Base-by-base conservation (phyloP, 2,329 filamentous ascomycete genomes). In the Gaeumannomyces sp. region DNA sequence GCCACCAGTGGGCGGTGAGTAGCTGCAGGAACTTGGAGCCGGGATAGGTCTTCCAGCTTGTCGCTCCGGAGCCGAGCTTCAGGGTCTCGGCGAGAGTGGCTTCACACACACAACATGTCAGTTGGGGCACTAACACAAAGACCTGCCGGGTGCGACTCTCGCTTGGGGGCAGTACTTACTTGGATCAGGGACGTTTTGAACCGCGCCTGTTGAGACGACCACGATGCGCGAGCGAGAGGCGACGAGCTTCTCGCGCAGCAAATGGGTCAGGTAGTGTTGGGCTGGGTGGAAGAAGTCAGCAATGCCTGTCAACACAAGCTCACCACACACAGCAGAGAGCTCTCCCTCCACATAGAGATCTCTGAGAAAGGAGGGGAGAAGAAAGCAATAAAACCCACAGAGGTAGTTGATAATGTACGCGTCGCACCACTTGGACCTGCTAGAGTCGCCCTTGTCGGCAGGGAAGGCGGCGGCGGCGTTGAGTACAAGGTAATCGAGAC, bases 1-100 rank as follows among this genome's bases (percentile, higher is more conserved):
- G 81, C 83, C 83, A 85, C 81, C 81, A 85, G 61, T 85, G 82
- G 1, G 82, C 80, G 8, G 76, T 75, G 1, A 85, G 77, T 0
- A 85, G 76, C 67, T 81, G 80, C 0, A 78, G 73, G 65, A 85
- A 84, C 68, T 85, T 85, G 66, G 77, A 78, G 57, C 76, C 73
- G 11, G 68, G 28, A 66, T 85, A 85, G 11, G 78, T 72, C 0
- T 61, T 66, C 2, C 60, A 58, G 0, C 61, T 67, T 0, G 71
- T 68, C 0, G 71, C 71, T 4, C 76, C 78, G 0, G 80, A 78
- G 1, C 72, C 74, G 1, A 74, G 77, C 28, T 76, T 75, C 19
- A 64, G 28, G 11, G 29, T 68, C 10, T 68, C 61, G 25, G 73
- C 71, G 1, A 75, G 68, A 1, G 64, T 65, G 61, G 58, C 72